Conservation (phyloP, 2,329 filamentous ascomycete species). For the Fusarium citri region DNA sequence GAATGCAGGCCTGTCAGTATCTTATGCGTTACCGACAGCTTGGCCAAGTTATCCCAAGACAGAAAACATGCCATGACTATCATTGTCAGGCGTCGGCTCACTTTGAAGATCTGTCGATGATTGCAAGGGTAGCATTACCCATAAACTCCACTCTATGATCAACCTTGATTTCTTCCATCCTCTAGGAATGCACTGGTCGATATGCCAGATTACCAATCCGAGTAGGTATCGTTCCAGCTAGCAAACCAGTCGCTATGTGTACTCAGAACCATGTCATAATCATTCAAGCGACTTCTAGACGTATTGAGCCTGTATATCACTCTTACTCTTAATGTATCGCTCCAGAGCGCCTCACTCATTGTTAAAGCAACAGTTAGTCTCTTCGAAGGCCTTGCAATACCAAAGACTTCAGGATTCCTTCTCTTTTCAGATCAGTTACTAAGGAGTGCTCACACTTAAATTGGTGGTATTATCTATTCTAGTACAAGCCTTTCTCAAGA, state of each 20-base stretch:
- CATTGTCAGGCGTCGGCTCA: background rate
- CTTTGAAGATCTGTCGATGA: background rate
- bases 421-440: background rate
- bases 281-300: background rate
- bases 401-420: background rate
- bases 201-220: background rate
- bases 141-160: background rate
- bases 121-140: background rate
- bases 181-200: background rate
- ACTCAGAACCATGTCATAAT: background rate
- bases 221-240: background rate
- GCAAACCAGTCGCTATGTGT: background rate
- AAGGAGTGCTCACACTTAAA: background rate
- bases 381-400: background rate
- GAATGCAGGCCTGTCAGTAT: background rate
- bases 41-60: background rate
- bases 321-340: background rate
- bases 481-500: background rate
- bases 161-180: background rate
- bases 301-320: background rate
- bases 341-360: background rate
- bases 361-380: background rate
- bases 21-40: slow-evolving; percentile 1
- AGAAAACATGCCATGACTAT: background rate
- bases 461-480: background rate